phyloP scores from a whole-genome alignment of 2,329 filamentous ascomycete genomes.

The Colletotrichum sp. region DNA sequence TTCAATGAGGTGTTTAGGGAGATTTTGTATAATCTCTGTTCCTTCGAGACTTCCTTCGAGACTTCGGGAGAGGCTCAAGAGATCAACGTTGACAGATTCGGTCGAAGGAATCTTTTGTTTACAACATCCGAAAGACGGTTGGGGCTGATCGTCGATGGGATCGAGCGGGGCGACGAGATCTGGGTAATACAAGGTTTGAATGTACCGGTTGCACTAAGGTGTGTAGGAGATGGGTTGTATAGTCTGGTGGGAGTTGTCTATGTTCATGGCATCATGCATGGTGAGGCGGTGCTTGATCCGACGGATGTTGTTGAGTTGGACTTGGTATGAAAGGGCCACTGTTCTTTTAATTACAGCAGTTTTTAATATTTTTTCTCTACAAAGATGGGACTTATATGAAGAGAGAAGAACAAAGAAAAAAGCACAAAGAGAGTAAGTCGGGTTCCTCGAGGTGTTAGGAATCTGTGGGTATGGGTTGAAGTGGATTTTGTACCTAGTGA shows the following conservation, averaged over 20 bases:
- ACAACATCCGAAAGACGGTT: background rate
- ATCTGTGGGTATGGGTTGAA: no score
- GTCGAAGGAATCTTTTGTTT: no score
- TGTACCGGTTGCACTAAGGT: background rate
- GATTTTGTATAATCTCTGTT: background rate
- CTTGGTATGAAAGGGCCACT: background rate
- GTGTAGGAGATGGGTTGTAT: background rate
- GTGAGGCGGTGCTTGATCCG: background rate
- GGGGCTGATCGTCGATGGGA: background rate
- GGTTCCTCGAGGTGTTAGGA: no score
- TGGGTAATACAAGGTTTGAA: background rate
- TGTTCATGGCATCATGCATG: background rate
- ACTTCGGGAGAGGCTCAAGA: no score
- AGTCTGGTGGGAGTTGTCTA: background rate
- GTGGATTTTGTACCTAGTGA: no score
- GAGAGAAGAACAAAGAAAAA: no score
- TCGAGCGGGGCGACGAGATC: background rate
- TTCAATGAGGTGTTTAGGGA: fast-evolving
- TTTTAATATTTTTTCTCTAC: no score
- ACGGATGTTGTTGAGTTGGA: background rate
- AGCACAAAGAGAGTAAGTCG: no score
- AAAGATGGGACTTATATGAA: no score
- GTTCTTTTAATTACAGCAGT: no score
- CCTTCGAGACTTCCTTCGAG: no score
- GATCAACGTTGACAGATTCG: no score